Evolutionary conservation across 208 protist genomes (phyloP), one percentile per base, ranked within the genome.

Genomic region (Polymyxa betae): DNA sequence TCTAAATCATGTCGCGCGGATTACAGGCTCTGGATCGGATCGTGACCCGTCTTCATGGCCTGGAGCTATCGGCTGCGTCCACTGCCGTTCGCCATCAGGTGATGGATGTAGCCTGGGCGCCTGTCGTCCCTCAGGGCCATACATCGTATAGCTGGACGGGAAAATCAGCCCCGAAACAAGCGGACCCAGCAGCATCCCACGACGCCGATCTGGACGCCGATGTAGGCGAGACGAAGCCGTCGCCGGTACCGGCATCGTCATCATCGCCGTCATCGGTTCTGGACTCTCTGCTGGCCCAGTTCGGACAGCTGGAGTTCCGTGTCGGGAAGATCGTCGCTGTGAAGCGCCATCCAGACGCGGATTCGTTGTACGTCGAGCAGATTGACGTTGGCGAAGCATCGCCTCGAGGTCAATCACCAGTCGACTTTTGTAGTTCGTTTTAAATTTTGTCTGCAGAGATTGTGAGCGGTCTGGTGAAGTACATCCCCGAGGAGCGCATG

Each of bases 351-450:
- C 72, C 72, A 12, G 72, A 82, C 35, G 72, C 72, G 35, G 72
- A 82, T 43, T 82, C 72, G 16, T n/a, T 82, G 12, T 82, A 82
- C 72, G 72, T 82, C 72, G 72, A 82, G 72, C 72, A 82, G 72
- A 82, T 82, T 43, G 72, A 82, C n/a, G 35, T 82, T 35, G 72
- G 72, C 72, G 72, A 82, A 82, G 35, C 16, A 38, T 40, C 5
- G n/a, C 72, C 72, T n/a, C 72, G 72, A 82, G 72, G 72, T 82
- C 10, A 35, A 35, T 45, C n/a, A 16, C 54, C n/a, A 29, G 49
- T 60, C 49, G 24, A 60, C 49, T 24, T 24, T 29, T 29, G 49
- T 60, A 60, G 5, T 60, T 60, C 24, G 49, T 24, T 60, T 24
- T 24, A 29, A 60, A 60, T 24, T 24, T 24, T 29, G 12, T 60